Evolutionary conservation across 1,284 basidiomycete genomes (phyloP), one percentile per base, ranked within the genome.

Genomic region (Coriolopsis trogii): DNA sequence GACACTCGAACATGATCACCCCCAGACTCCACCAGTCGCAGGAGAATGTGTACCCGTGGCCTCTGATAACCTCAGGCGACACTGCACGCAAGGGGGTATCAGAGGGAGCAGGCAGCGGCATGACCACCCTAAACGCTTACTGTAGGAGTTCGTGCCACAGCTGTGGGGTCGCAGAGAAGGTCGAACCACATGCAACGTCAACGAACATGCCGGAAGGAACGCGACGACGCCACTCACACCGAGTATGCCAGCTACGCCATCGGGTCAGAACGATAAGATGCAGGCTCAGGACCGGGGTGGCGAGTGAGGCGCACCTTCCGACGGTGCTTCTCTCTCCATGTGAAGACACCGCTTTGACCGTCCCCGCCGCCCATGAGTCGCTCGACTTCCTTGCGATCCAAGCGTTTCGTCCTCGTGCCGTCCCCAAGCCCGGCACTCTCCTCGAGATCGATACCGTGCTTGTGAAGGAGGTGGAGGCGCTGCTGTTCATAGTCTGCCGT

Each of bases 1-100:
- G 74, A 66, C 91, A 93, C 70, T 94, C 91, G 63, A 86, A 92
- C 82, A 93, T 87, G 67, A 97, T 96, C 47, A 96, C 89, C 20
- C 95, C 95, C 41, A 98, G 79, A 68, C 91, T 94, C 95, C 96
- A 98, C 95, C 95, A 98, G 67, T 98, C 95, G 68, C 93, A 97
- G 29, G 89, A 91, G 71, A 92, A 95, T 41, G 91, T 87, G 71
- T 98, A 98, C 21, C 95, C 95, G 65, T 90, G 87, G 16, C 89
- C 89, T 64, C 94, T 84, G 62, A 99, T 92, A 34, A 98, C 95
- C 69, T 98, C 96, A 26, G 94, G 93, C 9, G 92, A 94, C 93
- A 93, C 91, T 88, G 70, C 63, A 59, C 65, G 67, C 52, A 28
- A 16, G 45, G 34, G 6, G 15, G 31, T 34, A 41, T 54, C 38